Evolutionary conservation across 768 basidiomycete genomes (phyloP).

Genomic region (Lentinus tigrinus): DNA sequence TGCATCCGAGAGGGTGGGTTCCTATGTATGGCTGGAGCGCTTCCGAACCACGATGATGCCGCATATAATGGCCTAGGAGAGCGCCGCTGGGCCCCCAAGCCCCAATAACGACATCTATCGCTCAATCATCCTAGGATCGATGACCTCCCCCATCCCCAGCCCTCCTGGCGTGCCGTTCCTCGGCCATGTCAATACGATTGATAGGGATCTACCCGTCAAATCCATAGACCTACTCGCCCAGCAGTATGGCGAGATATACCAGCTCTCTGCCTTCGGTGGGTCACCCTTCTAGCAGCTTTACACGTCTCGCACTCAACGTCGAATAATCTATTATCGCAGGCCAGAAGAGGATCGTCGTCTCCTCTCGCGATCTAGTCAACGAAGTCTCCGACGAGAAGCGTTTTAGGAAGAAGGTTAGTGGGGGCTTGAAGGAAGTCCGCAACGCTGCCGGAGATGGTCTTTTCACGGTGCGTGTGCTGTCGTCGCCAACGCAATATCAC

Average conservation of each 20-base stretch:
- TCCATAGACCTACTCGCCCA: conserved; percentile 35
- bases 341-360: conserved; percentile 29
- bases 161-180: conserved; percentile 41
- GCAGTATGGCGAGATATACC: conserved; percentile 43
- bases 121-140: too few relatives aligned
- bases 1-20: too few relatives aligned
- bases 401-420: conserved; percentile 39
- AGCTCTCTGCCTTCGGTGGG: conserved; percentile 36
- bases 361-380: conserved; percentile 35
- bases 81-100: too few relatives aligned
- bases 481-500: too few relatives aligned
- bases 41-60: too few relatives aligned
- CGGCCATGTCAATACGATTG: conserved; percentile 37
- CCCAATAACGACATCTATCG: too few relatives aligned
- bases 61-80: too few relatives aligned
- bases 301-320: not conserved
- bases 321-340: too few relatives aligned
- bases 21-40: too few relatives aligned
- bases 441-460: conserved; percentile 40
- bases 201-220: conserved; percentile 34
- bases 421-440: conserved; percentile 35
- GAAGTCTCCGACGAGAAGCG: conserved; percentile 43
- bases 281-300: too few relatives aligned
- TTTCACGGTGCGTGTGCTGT: conserved; percentile 34
- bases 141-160: conserved; percentile 39